Conservation (phyloP, 441 rosid genomes). For the Adansonia grandidieri region DNA sequence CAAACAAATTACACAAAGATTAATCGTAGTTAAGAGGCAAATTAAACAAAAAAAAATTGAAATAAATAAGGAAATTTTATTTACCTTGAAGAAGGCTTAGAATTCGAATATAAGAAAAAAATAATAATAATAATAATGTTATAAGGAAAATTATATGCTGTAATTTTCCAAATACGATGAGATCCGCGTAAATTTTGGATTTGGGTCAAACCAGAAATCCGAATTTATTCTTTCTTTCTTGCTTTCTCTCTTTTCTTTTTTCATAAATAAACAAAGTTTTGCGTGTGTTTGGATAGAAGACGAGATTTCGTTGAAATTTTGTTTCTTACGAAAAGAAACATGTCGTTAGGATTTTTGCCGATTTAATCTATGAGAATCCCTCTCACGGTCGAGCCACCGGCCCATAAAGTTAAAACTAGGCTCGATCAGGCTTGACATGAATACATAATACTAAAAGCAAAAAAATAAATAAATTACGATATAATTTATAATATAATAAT, state of each 20-base stretch:
- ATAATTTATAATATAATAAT: too few relatives aligned
- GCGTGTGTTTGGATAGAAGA: background rate
- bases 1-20: background rate
- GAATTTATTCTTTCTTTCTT: too few relatives aligned
- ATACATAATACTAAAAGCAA: too few relatives aligned
- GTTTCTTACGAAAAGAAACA: background rate
- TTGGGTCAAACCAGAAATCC: background rate
- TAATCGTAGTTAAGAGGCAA: background rate
- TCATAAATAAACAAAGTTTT: background rate
- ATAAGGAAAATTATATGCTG: background rate
- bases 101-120: background rate
- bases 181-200: background rate
- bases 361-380: background rate
- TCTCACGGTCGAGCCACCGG: too few relatives aligned
- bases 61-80: background rate
- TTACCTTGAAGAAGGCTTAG: conserved; percentile 13
- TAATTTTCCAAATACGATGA: background rate
- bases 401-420: too few relatives aligned
- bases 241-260: background rate
- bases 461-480: too few relatives aligned
- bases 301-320: background rate
- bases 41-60: too few relatives aligned
- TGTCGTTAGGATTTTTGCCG: background rate
- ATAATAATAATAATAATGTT: background rate
- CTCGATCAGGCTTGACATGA: too few relatives aligned